phyloP scores from a whole-genome alignment of 2,329 filamentous ascomycete genomes.

The Ascochyta clinopodiicola region DNA sequence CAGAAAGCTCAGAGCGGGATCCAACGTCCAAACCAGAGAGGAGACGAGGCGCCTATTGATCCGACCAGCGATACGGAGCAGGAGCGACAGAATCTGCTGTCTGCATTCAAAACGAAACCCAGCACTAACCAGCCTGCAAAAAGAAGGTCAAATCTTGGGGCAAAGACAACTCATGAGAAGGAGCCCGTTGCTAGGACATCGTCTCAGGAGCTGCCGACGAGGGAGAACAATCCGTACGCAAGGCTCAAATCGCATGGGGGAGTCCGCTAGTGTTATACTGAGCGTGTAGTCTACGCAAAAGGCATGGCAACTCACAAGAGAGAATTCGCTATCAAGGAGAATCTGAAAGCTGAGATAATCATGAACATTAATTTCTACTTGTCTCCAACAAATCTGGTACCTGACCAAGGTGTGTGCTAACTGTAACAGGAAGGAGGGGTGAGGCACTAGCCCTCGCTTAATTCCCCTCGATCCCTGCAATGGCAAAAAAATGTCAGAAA shows the following conservation, averaged over 20 bases:
- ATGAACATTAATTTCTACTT: background rate
- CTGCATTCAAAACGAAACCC: constrained; percentile 18
- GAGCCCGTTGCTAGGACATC: background rate
- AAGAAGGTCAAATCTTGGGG: background rate
- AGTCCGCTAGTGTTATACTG: too few species aligned
- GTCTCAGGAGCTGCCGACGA: background rate
- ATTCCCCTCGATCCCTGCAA: constrained; percentile 21
- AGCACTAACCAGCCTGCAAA: background rate
- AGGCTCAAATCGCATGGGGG: background rate
- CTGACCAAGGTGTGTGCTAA: background rate
- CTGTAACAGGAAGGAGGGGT: constrained; percentile 16
- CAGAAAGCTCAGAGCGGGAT: background rate
- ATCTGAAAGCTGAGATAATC: background rate
- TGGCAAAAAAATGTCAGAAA: constrained; percentile 10
- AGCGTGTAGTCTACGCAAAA: background rate
- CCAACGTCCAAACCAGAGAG: background rate
- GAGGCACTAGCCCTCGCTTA: constrained; percentile 24
- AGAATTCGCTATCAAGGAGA: background rate
- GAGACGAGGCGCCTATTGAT: constrained; percentile 19
- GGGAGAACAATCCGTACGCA: constrained; percentile 1
- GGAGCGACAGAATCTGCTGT: constrained; percentile 21
- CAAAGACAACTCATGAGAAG: background rate
- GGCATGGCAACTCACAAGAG: too few species aligned
- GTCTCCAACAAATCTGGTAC: background rate
- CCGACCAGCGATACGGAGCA: constrained; percentile 25